Percentiles rank a stretch among this genome's conserved stretches.
phyloP scores from a whole-genome alignment of 2,329 filamentous ascomycete genomes.

The Pseudogymnoascus sp. region DNA sequence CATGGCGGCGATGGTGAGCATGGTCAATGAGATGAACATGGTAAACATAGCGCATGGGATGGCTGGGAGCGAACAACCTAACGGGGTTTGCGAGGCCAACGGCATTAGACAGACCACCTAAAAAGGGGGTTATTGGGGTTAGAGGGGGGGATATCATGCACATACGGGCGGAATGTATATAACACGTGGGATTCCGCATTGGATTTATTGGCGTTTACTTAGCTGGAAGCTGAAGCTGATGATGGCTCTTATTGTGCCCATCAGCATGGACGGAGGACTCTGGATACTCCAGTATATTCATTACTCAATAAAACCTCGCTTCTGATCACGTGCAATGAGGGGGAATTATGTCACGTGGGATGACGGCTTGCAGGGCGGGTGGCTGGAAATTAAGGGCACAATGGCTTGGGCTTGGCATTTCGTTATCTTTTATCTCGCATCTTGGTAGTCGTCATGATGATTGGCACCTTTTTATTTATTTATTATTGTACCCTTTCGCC shows the following conservation, averaged over 20 bases:
- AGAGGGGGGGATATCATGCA: not conserved
- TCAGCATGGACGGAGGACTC: not conserved
- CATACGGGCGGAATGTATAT: conserved; percentile 4
- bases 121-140: not conserved
- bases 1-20: not conserved
- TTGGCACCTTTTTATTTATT: not conserved
- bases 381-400: not conserved
- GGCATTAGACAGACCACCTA: not conserved
- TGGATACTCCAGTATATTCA: not conserved
- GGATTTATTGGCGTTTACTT: not conserved
- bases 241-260: not conserved
- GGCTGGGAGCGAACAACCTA: not conserved
- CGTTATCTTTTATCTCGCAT: conserved; percentile 5
- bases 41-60: not conserved
- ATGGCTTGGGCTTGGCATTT: not conserved
- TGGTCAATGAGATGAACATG: not conserved
- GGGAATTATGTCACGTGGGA: not conserved
- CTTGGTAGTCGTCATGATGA: not conserved
- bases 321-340: not conserved
- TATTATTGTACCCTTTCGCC: not conserved
- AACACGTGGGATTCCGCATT: conserved; percentile 6
- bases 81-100: not conserved
- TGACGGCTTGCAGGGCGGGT: not conserved
- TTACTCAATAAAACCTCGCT: not conserved
- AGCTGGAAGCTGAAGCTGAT: not conserved